Evolutionary conservation across 192 early-diverging fungal species (phyloP).

Genomic region (Podila minutissima): DNA sequence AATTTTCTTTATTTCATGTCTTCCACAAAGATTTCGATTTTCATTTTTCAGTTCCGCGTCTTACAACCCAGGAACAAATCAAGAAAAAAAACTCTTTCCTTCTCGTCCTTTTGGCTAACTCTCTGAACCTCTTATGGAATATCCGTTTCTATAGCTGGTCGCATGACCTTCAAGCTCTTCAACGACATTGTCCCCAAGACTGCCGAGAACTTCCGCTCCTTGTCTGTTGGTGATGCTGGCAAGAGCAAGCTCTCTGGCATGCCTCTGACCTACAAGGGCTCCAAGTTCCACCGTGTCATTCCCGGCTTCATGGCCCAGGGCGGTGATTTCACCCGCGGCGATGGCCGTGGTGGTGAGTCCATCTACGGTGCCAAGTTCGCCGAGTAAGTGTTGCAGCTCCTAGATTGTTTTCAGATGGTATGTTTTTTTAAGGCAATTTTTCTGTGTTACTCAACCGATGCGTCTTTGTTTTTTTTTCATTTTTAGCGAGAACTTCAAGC

Average conservation of each 20-base stretch:
- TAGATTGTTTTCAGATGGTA: not conserved
- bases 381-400: conserved; percentile 62
- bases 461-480: not conserved
- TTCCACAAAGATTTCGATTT: not conserved
- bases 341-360: conserved; percentile 82
- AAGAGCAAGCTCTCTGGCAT: conserved; percentile 64
- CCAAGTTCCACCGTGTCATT: conserved; percentile 67
- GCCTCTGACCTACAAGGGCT: conserved; percentile 67
- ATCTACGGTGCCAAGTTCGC: conserved; percentile 89
- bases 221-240: conserved; percentile 73
- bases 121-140: not conserved
- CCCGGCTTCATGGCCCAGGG: conserved; percentile 70
- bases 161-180: conserved; percentile 74
- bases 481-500: conserved; percentile 84
- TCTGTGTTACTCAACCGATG: not conserved
- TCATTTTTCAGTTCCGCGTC: too few relatives aligned
- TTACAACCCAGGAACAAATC: too few relatives aligned
- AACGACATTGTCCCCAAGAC: conserved; percentile 90
- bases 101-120: not conserved
- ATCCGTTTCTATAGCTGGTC: conserved; percentile 47
- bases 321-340: conserved; percentile 68
- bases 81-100: not conserved
- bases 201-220: conserved; percentile 92
- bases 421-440: not conserved
- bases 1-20: not conserved